phyloP scores from a whole-genome alignment of 2,329 filamentous ascomycete species.

The Whalleya microplaca region DNA sequence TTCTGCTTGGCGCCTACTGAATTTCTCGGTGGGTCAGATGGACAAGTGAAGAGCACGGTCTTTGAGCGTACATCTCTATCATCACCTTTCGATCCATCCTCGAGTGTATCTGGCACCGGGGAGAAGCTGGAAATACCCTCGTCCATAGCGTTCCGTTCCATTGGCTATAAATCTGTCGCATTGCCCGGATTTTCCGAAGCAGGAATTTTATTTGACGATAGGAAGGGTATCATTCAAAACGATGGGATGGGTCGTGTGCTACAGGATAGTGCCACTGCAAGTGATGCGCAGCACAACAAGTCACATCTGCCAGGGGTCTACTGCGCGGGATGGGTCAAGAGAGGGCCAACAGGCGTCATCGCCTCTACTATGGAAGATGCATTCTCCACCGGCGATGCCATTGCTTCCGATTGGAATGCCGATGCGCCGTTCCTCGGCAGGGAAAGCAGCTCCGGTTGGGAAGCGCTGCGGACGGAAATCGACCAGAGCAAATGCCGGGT shows the following conservation, averaged over 20 bases:
- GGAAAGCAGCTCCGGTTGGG: slow-evolving; percentile 65
- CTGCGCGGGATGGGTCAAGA: slow-evolving; percentile 95
- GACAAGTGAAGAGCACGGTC: slow-evolving; percentile 63
- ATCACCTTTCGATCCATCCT: slow-evolving; percentile 56
- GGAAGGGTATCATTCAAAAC: slow-evolving; percentile 78
- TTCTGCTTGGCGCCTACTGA: slow-evolving; percentile 79
- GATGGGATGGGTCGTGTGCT: slow-evolving; percentile 76
- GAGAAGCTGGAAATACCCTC: slow-evolving; percentile 61
- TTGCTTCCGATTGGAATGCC: slow-evolving; percentile 74
- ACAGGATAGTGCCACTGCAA: slow-evolving; percentile 39
- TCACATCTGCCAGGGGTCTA: slow-evolving; percentile 73
- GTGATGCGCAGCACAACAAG: slow-evolving; percentile 42
- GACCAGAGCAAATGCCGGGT: slow-evolving; percentile 58
- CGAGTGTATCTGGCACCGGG: slow-evolving; percentile 53
- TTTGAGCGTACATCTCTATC: slow-evolving; percentile 67
- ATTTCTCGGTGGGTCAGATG: slow-evolving; percentile 59
- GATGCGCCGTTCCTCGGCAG: slow-evolving; percentile 45
- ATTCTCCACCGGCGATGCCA: slow-evolving; percentile 83
- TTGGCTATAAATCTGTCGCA: slow-evolving; percentile 86
- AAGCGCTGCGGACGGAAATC: slow-evolving; percentile 68
- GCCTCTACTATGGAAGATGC: slow-evolving; percentile 95
- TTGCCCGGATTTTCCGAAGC: slow-evolving; percentile 75
- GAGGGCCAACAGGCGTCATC: slow-evolving; percentile 92
- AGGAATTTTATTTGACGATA: slow-evolving; percentile 76
- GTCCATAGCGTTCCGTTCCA: slow-evolving; percentile 83